Base-by-base conservation (phyloP, 495 filamentous ascomycete genomes). In the Podospora pseudoanserina region DNA sequence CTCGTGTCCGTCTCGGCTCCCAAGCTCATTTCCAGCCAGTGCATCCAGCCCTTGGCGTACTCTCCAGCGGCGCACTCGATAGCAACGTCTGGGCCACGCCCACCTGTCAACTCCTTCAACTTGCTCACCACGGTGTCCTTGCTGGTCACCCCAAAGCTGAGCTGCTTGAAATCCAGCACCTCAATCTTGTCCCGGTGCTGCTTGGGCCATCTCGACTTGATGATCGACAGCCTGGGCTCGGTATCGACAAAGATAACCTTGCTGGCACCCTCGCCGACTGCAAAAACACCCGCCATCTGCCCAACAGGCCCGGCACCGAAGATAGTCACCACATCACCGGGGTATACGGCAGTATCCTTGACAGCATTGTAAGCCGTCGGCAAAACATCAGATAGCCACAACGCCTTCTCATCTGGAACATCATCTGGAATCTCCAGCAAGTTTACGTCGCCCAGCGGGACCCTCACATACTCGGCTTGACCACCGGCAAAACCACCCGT, bases 401-500 rank as follows among this genome's bases (percentile, higher is more conserved):
- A 84, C 0, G 81, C 79, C 77, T 95, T 94, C 84, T 97, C 93
- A 73, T 96, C 92, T 0, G 92, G 91, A 0, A 97, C 90, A 65
- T 86, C 84, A 59, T 91, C 88, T 6, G 94, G 93, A 4, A 96
- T 85, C 66, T 87, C 86, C 7, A 97, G 85, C 20, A 96, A 82
- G 71, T 96, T 97, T 68, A 89, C 86, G 63, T 96, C 90, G n/a
- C 86, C 94, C 23, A 87, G 86, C 0, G 94, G 93, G 11, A 96
- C 92, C 0, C 94, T 87, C 9, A 92, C 87, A 67, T 93, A 96
- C 77, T 97, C 94, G 11, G 93, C 90, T 75, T 96, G 93, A 0
- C 93, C 92, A 56, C 93, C 93, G 13, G 93, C 92, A 74, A 93
- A 97, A 2, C 94, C 94, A 3, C 93, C 92, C 0, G 90, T 91